phyloP scores from a whole-genome alignment of 768 basidiomycete genomes.

The Strobilomyces dryophilus region DNA sequence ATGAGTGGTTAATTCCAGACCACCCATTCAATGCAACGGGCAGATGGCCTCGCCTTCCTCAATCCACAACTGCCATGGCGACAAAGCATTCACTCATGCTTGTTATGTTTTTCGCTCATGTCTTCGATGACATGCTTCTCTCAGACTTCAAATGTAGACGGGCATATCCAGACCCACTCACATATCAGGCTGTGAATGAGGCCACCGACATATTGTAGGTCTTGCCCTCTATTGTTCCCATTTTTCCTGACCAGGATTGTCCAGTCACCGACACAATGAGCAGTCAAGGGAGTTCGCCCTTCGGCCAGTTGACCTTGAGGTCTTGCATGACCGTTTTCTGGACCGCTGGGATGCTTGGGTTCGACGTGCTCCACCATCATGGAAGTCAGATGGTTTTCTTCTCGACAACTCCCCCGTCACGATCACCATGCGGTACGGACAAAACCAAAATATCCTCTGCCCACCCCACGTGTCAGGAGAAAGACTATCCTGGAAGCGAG shows the following conservation, averaged over 20 bases:
- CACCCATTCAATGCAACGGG: not conserved
- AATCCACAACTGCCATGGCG: not conserved
- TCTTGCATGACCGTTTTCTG: not conserved
- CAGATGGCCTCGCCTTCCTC: not conserved
- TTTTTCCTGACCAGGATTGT: no score
- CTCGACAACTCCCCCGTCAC: not conserved
- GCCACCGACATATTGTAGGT: not conserved
- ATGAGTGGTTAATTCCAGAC: not conserved
- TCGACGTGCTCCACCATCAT: no score
- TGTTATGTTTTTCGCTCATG: not conserved
- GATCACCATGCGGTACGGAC: conserved; percentile 4
- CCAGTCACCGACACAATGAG: no score
- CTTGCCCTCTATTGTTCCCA: no score
- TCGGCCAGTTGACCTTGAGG: no score
- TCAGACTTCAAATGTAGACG: not conserved
- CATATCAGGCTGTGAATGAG: not conserved
- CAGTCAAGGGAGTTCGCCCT: no score
- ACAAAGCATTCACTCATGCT: not conserved
- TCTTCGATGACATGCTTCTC: not conserved
- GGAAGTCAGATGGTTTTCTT: not conserved
- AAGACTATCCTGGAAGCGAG: not conserved
- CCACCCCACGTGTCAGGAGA: not conserved
- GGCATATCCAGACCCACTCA: no score
- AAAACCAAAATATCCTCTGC: not conserved
- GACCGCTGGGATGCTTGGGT: not conserved